Conservation (phyloP, 2,329 filamentous ascomycete species). For the Magnaporthales sp. region DNA sequence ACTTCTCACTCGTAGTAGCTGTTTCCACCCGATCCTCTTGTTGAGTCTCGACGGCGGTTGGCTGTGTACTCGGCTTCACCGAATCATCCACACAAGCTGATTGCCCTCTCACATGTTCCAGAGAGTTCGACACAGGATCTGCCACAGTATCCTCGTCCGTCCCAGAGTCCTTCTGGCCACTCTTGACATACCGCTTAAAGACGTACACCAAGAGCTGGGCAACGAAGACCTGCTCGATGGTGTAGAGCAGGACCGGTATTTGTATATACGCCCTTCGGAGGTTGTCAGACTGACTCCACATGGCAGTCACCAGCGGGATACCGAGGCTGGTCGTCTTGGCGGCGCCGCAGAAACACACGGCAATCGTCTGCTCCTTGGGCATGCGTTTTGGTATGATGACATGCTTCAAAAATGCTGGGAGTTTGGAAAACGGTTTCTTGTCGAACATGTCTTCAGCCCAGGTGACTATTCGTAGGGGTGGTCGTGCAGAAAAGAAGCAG, state of each 20-base stretch:
- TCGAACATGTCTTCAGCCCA: slow-evolving; percentile 17
- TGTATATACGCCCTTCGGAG: slow-evolving; percentile 49
- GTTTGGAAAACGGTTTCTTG: slow-evolving; percentile 17
- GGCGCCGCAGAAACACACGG: slow-evolving; percentile 64
- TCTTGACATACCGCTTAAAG: slow-evolving; percentile 35
- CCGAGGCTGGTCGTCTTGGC: slow-evolving; percentile 66
- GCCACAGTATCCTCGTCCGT: slow-evolving; percentile 15
- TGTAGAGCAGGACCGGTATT: slow-evolving; percentile 55
- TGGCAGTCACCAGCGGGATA: slow-evolving; percentile 58
- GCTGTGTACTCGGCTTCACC: background rate
- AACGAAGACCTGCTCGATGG: slow-evolving; percentile 45
- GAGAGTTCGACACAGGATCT: background rate
- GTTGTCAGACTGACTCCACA: slow-evolving; percentile 51
- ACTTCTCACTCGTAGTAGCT: background rate
- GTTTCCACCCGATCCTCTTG: background rate
- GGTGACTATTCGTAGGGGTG: slow-evolving; percentile 24
- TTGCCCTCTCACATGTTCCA: background rate
- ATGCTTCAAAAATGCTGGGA: slow-evolving; percentile 21
- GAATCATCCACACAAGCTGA: background rate
- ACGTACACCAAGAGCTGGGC: slow-evolving; percentile 35
- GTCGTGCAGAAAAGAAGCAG: slow-evolving; percentile 43
- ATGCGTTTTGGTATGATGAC: slow-evolving; percentile 42
- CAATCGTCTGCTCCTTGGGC: slow-evolving; percentile 53
- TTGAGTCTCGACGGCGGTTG: background rate
- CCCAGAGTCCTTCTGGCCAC: slow-evolving; percentile 8